Conservation (phyloP, 495 filamentous ascomycete species). For the Neurospora sp. region DNA sequence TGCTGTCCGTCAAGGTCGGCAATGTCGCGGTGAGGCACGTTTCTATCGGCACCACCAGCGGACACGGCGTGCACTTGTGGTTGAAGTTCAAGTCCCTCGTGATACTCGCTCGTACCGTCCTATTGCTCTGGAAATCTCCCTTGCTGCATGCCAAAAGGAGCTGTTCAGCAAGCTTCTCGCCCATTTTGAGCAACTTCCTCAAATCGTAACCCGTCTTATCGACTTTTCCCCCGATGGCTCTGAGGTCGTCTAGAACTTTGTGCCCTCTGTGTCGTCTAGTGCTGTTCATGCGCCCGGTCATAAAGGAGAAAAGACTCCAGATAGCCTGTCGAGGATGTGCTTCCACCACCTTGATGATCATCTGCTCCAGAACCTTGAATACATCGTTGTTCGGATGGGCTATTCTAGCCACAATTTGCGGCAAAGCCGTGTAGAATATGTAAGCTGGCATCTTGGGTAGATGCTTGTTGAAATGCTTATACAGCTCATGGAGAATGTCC, state of each 20-base stretch:
- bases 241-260: conserved; percentile 37
- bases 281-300: conserved; percentile 37
- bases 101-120: conserved; percentile 55
- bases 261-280: conserved; percentile 45
- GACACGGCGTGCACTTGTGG: conserved; percentile 69
- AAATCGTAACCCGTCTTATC: conserved; percentile 39
- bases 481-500: conserved; percentile 58
- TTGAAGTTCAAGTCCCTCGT: conserved; percentile 72
- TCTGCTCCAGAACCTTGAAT: conserved; percentile 59
- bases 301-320: conserved; percentile 82
- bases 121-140: conserved; percentile 58
- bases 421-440: conserved; percentile 82
- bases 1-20: conserved; percentile 59
- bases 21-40: conserved; percentile 71
- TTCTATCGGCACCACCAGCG: conserved; percentile 81
- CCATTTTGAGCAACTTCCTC: conserved; percentile 60
- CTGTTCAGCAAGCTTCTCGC: conserved; percentile 75
- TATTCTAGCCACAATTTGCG: conserved; percentile 88
- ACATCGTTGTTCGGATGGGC: conserved; percentile 71
- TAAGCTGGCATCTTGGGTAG: conserved; percentile 68
- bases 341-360: conserved; percentile 73
- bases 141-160: conserved; percentile 71
- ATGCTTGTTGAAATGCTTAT: conserved; percentile 63
- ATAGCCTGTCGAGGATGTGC: conserved; percentile 82
- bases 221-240: conserved; percentile 22